Evolutionary conservation across 2,329 filamentous ascomycete genomes (phyloP).

Genomic region (Paramyrothecium sp.): DNA sequence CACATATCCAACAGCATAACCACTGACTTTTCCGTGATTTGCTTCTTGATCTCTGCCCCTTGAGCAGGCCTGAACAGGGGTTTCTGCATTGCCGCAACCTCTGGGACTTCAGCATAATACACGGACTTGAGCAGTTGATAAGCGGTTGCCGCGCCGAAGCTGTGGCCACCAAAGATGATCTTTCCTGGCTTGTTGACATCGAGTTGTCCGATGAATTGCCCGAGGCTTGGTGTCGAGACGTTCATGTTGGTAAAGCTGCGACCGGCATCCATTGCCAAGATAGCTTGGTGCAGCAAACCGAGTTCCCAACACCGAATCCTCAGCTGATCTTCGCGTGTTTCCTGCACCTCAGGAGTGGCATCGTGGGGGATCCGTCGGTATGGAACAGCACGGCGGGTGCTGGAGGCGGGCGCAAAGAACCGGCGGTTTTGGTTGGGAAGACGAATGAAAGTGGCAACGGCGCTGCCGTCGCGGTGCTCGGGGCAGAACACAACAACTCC

Average conservation of each 20-base stretch:
- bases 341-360: conserved; percentile 63
- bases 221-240: conserved; percentile 46
- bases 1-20: conserved; percentile 77
- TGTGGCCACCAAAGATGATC: conserved; percentile 76
- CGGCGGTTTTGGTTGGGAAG: conserved; percentile 48
- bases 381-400: conserved; percentile 33
- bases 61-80: conserved; percentile 61
- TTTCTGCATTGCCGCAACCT: conserved; percentile 44
- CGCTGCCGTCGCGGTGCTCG: conserved; percentile 80
- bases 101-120: conserved; percentile 59
- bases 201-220: conserved; percentile 59
- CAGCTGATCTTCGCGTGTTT: conserved; percentile 68
- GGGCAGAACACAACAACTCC: conserved; percentile 78
- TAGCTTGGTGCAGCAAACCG: conserved; percentile 65
- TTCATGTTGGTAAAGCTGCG: conserved; percentile 51
- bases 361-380: conserved; percentile 61
- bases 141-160: conserved; percentile 73
- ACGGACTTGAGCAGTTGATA: conserved; percentile 78
- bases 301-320: conserved; percentile 78
- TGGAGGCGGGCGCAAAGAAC: conserved; percentile 15
- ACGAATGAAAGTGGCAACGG: conserved; percentile 71
- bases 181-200: conserved; percentile 70
- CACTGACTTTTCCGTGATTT: conserved; percentile 67
- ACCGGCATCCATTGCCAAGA: conserved; percentile 65
- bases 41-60: conserved; percentile 55